Evolutionary conservation across 1,139 yeast genomes (phyloP).

Genomic region (Candida freyschussii): DNA sequence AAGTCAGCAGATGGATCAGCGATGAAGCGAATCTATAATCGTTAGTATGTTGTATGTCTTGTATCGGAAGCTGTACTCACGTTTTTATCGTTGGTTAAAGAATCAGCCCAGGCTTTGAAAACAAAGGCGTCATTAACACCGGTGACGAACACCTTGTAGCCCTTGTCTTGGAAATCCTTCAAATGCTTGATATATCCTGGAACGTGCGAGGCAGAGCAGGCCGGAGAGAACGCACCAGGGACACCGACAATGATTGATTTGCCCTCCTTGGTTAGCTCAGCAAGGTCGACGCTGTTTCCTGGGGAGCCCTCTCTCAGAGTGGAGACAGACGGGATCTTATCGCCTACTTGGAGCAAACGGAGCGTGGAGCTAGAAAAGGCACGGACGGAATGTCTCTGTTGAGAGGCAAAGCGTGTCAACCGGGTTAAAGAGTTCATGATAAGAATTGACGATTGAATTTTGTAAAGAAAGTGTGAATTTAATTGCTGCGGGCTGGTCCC

Average conservation of each 20-base stretch:
- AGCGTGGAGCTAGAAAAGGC: constrained; percentile 33
- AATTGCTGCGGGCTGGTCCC: no score
- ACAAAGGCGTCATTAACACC: constrained; percentile 88
- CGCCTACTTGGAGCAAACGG: constrained; percentile 45
- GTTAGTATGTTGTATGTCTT: constrained; percentile 3
- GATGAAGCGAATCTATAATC: constrained; percentile 44
- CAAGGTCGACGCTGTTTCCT: constrained; percentile 56
- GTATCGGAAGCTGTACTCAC: constrained; percentile 5
- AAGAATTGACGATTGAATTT: no score
- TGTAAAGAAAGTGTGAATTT: no score
- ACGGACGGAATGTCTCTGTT: constrained; percentile 12
- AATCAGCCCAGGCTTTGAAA: constrained; percentile 69
- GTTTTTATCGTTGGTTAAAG: constrained; percentile 23
- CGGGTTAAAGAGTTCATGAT: not conserved
- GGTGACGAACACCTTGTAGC: constrained; percentile 59
- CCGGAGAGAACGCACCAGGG: constrained; percentile 91
- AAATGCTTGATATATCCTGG: constrained; percentile 66
- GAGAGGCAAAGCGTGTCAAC: not conserved
- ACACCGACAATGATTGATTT: constrained; percentile 70
- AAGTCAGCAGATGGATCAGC: constrained; percentile 79
- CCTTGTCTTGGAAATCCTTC: constrained; percentile 55
- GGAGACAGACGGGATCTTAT: constrained; percentile 49
- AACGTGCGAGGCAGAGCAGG: constrained; percentile 71
- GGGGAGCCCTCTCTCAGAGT: constrained; percentile 62
- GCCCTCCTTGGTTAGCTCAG: constrained; percentile 43